phyloP scores from a whole-genome alignment of 108 stramenopile species.

The Cyclotella atomus region DNA sequence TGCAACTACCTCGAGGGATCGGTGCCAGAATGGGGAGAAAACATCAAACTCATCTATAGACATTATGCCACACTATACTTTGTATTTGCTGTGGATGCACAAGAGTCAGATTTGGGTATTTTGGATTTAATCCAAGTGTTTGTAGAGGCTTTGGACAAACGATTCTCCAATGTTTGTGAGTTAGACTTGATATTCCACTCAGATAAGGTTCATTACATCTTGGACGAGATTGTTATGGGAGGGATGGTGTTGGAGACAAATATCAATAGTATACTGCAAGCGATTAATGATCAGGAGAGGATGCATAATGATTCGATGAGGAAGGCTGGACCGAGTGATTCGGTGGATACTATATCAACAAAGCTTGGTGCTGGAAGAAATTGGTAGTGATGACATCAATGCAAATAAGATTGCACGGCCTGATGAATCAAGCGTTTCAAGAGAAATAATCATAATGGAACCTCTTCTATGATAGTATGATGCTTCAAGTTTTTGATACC shows the following conservation, averaged over 20 bases:
- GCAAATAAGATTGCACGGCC: slow-evolving; percentile 25
- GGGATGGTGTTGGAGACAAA: slow-evolving; percentile 99
- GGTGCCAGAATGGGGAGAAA: slow-evolving; percentile 97
- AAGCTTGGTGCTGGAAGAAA: slow-evolving; percentile 53
- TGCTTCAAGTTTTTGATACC: too few relatives aligned
- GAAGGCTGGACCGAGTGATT: slow-evolving; percentile 55
- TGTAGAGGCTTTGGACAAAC: slow-evolving; percentile 98
- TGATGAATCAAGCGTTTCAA: slow-evolving; percentile 51
- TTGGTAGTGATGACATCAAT: slow-evolving; percentile 42
- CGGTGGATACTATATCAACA: slow-evolving; percentile 50
- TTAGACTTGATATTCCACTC: slow-evolving; percentile 99
- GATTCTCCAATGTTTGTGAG: slow-evolving; percentile 99
- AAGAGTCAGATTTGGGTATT: slow-evolving; percentile 99
- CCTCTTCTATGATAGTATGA: too few relatives aligned
- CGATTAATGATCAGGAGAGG: slow-evolving; percentile 94
- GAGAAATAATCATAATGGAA: slow-evolving; percentile 3
- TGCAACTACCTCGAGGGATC: slow-evolving; percentile 99
- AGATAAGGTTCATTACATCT: slow-evolving; percentile 89
- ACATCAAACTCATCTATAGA: slow-evolving; percentile 97
- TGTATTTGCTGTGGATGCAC: slow-evolving; percentile 97
- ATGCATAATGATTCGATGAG: slow-evolving; percentile 82
- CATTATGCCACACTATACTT: slow-evolving; percentile 99
- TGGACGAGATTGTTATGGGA: slow-evolving; percentile 99
- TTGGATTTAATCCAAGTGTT: slow-evolving; percentile 99
- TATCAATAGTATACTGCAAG: slow-evolving; percentile 87